These are phyloP conservation scores for Tolypocladium cylindrosporum DNA, from an alignment of 2,329 filamentous ascomycete genomes.

Conservation along the genomic window DNA sequence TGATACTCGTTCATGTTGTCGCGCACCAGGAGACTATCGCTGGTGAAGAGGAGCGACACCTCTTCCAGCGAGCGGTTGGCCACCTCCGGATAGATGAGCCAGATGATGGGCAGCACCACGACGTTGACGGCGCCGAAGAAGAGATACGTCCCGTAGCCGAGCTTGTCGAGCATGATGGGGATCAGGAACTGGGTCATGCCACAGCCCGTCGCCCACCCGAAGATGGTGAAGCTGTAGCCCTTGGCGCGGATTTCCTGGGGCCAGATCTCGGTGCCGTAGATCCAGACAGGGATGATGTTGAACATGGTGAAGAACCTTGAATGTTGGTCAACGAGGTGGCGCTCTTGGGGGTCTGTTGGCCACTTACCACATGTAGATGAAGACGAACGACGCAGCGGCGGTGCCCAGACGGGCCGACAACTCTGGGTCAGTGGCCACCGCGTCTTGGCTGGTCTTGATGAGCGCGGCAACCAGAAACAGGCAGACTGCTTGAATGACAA, in stretches of 20 bases:
- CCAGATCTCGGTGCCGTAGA: slow-evolving; percentile 42
- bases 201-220: slow-evolving; percentile 48
- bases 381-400: slow-evolving; percentile 13
- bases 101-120: slow-evolving; percentile 39
- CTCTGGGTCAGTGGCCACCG: slow-evolving; percentile 2
- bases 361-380: slow-evolving; percentile 14
- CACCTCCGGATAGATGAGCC: slow-evolving; percentile 20
- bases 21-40: slow-evolving; percentile 30
- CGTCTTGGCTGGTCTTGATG: slow-evolving; percentile 17
- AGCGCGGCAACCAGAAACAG: slow-evolving; percentile 20
- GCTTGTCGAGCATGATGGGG: slow-evolving; percentile 38
- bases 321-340: background rate
- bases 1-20: slow-evolving; percentile 30
- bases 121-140: slow-evolving; percentile 41
- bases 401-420: slow-evolving; percentile 9
- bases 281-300: slow-evolving; percentile 22
- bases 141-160: slow-evolving; percentile 38
- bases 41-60: slow-evolving; percentile 36
- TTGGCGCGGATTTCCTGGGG: slow-evolving; percentile 46
- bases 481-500: slow-evolving; percentile 16
- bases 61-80: slow-evolving; percentile 11
- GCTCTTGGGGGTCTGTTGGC: background rate
- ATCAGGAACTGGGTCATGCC: slow-evolving; percentile 43
- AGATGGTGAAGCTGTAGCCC: slow-evolving; percentile 48
- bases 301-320: slow-evolving; percentile 20